A percentile compares a stretch with the other conserved stretches of the same genome.
Conservation (phyloP, 2,329 filamentous ascomycete genomes). For the Colletotrichum costaricense region DNA sequence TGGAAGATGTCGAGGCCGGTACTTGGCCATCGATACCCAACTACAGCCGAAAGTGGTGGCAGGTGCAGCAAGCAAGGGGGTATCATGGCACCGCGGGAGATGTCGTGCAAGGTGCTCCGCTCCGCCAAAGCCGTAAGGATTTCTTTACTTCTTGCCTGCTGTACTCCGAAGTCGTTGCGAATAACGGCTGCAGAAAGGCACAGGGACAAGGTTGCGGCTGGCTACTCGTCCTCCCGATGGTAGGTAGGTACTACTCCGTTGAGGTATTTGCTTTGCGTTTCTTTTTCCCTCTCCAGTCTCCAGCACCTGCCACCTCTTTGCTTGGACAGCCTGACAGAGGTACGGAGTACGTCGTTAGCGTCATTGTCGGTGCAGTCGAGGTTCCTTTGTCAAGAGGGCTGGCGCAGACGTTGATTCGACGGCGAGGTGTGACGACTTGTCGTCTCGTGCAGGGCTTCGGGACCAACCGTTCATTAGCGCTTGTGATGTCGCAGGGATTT, state of each 20-base stretch:
- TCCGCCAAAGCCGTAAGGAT: conserved; percentile 18
- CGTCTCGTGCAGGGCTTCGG: conserved; percentile 59
- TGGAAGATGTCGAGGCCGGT: conserved; percentile 14
- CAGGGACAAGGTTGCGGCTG: conserved; percentile 12
- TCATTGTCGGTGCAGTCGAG: conserved; percentile 23
- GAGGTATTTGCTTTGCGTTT: not conserved
- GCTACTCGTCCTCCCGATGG: conserved; percentile 7
- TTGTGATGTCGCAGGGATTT: conserved; percentile 43
- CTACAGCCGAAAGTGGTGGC: conserved; percentile 19
- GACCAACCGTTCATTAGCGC: conserved; percentile 57
- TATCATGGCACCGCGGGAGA: conserved; percentile 31
- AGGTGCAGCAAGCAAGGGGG: conserved; percentile 16
- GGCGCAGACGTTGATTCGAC: conserved; percentile 49
- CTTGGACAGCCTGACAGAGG: conserved; percentile 4
- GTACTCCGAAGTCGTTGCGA: not conserved
- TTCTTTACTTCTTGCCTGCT: not conserved
- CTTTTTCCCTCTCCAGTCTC: conserved; percentile 1
- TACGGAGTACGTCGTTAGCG: conserved; percentile 33
- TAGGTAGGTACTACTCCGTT: too few relatives aligned
- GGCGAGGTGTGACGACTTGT: conserved; percentile 54
- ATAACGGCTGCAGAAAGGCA: conserved; percentile 9
- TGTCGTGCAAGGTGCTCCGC: conserved; percentile 29
- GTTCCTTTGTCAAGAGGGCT: conserved; percentile 13
- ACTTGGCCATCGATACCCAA: conserved; percentile 25
- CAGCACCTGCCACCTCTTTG: conserved; percentile 9